phyloP scores from a whole-genome alignment of 2,329 filamentous ascomycete genomes.

The Xylariaceae sp. region DNA sequence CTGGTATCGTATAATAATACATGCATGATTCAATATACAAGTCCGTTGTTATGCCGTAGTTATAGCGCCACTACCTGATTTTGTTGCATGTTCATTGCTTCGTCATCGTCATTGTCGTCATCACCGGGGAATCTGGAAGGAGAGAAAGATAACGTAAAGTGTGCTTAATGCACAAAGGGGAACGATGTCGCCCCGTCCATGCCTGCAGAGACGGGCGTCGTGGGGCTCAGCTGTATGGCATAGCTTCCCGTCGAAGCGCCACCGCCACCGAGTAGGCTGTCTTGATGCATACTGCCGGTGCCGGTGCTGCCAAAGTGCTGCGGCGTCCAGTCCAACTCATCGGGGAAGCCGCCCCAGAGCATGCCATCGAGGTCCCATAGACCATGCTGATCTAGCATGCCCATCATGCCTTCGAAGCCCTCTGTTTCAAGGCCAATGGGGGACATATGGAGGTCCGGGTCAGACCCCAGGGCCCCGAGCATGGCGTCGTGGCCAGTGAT shows the following conservation, averaged over 20 bases:
- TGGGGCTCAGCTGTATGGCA: slow-evolving; percentile 22
- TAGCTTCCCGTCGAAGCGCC: slow-evolving; percentile 14
- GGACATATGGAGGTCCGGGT: slow-evolving; percentile 47
- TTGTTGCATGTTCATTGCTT: neutral
- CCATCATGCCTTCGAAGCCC: slow-evolving; percentile 51
- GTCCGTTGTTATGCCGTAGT: no score
- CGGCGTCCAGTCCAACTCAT: slow-evolving; percentile 37
- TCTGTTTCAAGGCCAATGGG: slow-evolving; percentile 51
- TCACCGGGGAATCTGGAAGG: neutral
- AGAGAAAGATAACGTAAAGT: neutral
- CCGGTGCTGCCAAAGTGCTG: slow-evolving; percentile 29
- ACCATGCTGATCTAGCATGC: slow-evolving; percentile 52
- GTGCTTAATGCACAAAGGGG: slow-evolving; percentile 40
- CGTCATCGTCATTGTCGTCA: neutral
- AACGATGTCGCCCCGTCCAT: slow-evolving; percentile 40
- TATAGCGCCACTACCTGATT: no score
- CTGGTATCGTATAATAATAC: slow-evolving; percentile 10
- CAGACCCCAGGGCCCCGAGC: slow-evolving; percentile 32
- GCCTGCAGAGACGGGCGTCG: slow-evolving; percentile 29
- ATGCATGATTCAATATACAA: no score
- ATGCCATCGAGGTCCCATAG: slow-evolving; percentile 58
- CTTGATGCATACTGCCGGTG: slow-evolving; percentile 15
- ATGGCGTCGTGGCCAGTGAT: slow-evolving; percentile 34
- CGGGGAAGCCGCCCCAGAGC: slow-evolving; percentile 45
- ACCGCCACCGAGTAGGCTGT: slow-evolving; percentile 24